Conservation (phyloP, 352 stramenopile species). For the Globisporangium sylvaticum region DNA sequence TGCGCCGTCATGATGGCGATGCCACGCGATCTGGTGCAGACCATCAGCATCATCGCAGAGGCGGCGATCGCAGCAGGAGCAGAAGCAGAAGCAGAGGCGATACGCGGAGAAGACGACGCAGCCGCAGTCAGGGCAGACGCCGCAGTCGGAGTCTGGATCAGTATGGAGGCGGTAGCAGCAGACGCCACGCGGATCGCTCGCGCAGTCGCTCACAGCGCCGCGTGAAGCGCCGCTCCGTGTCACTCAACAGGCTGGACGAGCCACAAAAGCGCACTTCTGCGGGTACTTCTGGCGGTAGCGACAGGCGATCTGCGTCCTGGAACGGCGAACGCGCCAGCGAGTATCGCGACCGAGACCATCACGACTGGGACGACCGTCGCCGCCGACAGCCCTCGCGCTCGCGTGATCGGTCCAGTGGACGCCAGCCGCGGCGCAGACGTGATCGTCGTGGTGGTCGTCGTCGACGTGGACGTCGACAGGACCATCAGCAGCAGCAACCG, state of each 20-base stretch:
- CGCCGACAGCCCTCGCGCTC: constrained; percentile 13
- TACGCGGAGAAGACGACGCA: neutral
- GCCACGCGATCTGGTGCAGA: neutral
- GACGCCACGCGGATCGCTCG: constrained; percentile 6
- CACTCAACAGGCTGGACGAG: constrained; percentile 3
- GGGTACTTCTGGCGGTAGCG: neutral
- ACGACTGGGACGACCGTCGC: neutral
- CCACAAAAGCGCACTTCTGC: neutral
- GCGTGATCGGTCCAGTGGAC: constrained; percentile 9
- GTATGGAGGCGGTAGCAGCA: constrained; percentile 1
- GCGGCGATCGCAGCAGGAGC: constrained; percentile 4
- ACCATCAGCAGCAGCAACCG: neutral
- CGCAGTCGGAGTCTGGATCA: constrained; percentile 12
- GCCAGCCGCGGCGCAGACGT: neutral
- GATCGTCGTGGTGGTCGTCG: constrained; percentile 1
- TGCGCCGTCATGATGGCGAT: neutral
- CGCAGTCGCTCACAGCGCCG: constrained; percentile 12
- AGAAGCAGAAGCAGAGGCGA: constrained; percentile 1
- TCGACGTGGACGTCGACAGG: neutral
- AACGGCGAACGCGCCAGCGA: neutral
- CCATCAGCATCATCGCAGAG: constrained; percentile 1
- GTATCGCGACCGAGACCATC: constrained; percentile 6
- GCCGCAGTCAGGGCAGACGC: constrained; percentile 6
- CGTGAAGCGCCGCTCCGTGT: constrained; percentile 7
- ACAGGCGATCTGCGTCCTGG: constrained; percentile 8